phyloP scores from a whole-genome alignment of 2,329 filamentous ascomycete species.

The Rutstroemia sp. region DNA sequence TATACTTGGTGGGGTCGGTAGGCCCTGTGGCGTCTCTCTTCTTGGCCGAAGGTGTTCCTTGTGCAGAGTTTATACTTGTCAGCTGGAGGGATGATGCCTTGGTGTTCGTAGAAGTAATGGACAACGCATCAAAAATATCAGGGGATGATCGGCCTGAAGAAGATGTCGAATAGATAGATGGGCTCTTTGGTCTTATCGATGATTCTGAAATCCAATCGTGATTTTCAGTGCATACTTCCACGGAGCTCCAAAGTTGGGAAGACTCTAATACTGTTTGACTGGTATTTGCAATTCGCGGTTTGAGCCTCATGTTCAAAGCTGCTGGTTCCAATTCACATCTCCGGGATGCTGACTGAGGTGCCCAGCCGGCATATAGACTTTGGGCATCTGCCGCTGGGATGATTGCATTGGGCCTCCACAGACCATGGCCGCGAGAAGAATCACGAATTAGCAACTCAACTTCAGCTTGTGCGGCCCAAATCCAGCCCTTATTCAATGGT shows the following conservation, averaged over 20 bases:
- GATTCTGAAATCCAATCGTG: slow-evolving; percentile 30
- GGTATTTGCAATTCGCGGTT: slow-evolving; percentile 10
- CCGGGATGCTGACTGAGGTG: slow-evolving; percentile 15
- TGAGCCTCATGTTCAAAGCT: slow-evolving; percentile 21
- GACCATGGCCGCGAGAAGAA: background rate
- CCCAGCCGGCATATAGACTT: slow-evolving; percentile 18
- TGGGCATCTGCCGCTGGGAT: background rate
- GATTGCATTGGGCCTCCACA: slow-evolving; percentile 15
- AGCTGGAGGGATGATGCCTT: slow-evolving; percentile 25
- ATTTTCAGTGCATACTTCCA: slow-evolving; percentile 11
- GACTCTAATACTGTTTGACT: slow-evolving; percentile 18
- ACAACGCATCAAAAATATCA: slow-evolving; percentile 23
- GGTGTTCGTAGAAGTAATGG: slow-evolving; percentile 27
- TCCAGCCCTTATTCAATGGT: slow-evolving; percentile 11
- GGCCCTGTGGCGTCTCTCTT: slow-evolving; percentile 10
- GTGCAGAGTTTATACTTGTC: slow-evolving; percentile 4
- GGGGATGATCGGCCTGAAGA: slow-evolving; percentile 27
- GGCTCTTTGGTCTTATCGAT: slow-evolving; percentile 25
- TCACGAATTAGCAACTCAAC: background rate
- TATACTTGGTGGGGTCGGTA: slow-evolving; percentile 12
- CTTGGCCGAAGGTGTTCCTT: slow-evolving; percentile 13
- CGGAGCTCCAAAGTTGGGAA: slow-evolving; percentile 21
- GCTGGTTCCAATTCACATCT: slow-evolving; percentile 18
- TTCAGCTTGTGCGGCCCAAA: slow-evolving; percentile 2
- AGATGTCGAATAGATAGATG: slow-evolving; percentile 22